Conservation (phyloP, 2,329 filamentous ascomycete genomes). For the Emmonsiellopsis sp. region DNA sequence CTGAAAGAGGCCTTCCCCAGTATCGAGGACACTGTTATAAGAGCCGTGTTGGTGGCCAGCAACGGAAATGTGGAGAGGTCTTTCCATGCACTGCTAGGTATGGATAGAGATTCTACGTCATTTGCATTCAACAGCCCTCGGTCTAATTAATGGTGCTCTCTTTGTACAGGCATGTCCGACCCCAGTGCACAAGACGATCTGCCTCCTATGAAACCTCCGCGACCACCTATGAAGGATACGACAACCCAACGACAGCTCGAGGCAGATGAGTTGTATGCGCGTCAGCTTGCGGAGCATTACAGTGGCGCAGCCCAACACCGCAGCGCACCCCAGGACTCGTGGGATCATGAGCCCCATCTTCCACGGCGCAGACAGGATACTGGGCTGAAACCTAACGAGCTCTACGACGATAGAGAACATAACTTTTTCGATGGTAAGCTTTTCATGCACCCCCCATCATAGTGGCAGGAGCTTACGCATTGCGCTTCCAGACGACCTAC, state of each 20-base stretch:
- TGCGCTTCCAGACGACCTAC: slow-evolving; percentile 64
- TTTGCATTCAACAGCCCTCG: background rate
- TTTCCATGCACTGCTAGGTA: slow-evolving; percentile 87
- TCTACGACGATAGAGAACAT: slow-evolving; percentile 62
- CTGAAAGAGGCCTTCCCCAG: slow-evolving; percentile 88
- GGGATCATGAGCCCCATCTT: slow-evolving; percentile 21
- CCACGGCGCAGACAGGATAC: slow-evolving; percentile 41
- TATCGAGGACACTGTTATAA: slow-evolving; percentile 72
- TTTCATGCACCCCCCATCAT: background rate
- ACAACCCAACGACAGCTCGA: slow-evolving; percentile 70
- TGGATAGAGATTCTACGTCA: slow-evolving; percentile 14
- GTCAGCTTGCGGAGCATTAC: slow-evolving; percentile 88
- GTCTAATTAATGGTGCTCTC: background rate
- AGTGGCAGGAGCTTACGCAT: background rate
- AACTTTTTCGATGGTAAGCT: slow-evolving; percentile 72
- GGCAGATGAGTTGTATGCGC: slow-evolving; percentile 82
- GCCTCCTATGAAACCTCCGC: slow-evolving; percentile 72
- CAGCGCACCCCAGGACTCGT: slow-evolving; percentile 5
- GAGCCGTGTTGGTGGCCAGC: slow-evolving; percentile 78
- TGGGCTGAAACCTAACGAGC: slow-evolving; percentile 47
- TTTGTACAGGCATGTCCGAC: slow-evolving; percentile 60
- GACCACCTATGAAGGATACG: slow-evolving; percentile 49
- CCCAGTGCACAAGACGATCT: slow-evolving; percentile 57
- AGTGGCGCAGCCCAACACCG: slow-evolving; percentile 36
- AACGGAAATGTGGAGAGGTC: slow-evolving; percentile 81